A percentile compares a stretch with the other conserved stretches of the same genome.
phyloP scores from a whole-genome alignment of 2,329 filamentous ascomycete species.

The Cladorrhinum sp. region DNA sequence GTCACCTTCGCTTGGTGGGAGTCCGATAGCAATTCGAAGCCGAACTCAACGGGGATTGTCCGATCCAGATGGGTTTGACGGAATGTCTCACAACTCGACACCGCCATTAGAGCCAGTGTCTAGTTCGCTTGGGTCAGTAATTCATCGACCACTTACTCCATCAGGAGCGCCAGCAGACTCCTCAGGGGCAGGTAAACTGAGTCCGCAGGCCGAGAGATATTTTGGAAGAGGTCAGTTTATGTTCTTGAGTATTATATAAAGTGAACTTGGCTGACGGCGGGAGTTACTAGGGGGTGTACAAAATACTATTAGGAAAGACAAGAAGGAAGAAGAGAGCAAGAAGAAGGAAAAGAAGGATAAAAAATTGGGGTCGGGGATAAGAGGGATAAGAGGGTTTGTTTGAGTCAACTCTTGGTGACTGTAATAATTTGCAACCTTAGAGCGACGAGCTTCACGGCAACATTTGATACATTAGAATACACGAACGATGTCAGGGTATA shows the following conservation, averaged over 20 bases:
- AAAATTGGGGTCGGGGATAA: slow-evolving; percentile 35
- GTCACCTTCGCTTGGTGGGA: slow-evolving; percentile 37
- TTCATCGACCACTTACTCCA: slow-evolving; percentile 39
- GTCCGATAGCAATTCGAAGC: slow-evolving; percentile 35
- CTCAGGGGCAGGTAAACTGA: slow-evolving; percentile 31
- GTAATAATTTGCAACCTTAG: neutral
- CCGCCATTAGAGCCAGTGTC: slow-evolving; percentile 40
- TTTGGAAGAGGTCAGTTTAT: slow-evolving; percentile 45
- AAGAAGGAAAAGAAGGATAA: slow-evolving; percentile 40
- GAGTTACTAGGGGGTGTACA: slow-evolving; percentile 48
- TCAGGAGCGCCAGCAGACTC: slow-evolving; percentile 26
- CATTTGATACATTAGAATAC: neutral
- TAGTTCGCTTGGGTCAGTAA: slow-evolving; percentile 27
- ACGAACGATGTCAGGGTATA: too few species aligned
- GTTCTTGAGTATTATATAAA: slow-evolving; percentile 4
- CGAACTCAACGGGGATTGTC: slow-evolving; percentile 44
- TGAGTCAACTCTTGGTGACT: neutral
- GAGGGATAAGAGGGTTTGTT: slow-evolving; percentile 34
- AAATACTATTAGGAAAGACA: slow-evolving; percentile 47
- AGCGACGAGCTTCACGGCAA: neutral
- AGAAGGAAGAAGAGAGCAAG: slow-evolving; percentile 45
- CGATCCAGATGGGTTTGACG: slow-evolving; percentile 43
- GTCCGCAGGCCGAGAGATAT: slow-evolving; percentile 37
- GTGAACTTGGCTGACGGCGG: slow-evolving; percentile 28
- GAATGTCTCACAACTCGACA: slow-evolving; percentile 42